phyloP scores from a whole-genome alignment of 768 basidiomycete species.

The Leccinum subgranulosum region DNA sequence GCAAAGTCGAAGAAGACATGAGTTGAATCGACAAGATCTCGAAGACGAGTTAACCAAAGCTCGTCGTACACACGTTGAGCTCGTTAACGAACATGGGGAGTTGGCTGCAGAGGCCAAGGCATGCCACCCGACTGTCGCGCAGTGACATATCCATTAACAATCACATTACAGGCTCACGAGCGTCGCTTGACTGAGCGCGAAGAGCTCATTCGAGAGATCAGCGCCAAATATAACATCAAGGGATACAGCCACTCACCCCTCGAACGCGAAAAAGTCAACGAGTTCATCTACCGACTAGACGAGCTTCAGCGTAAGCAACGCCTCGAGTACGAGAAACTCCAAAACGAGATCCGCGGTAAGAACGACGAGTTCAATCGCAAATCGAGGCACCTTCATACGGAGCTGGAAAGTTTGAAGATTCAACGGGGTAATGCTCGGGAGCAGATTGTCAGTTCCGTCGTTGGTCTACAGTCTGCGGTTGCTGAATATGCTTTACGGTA shows the following conservation, averaged over 20 bases:
- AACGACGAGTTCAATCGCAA: conserved; percentile 66
- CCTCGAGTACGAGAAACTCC: conserved; percentile 62
- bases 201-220: conserved; percentile 65
- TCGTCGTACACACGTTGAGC: conserved; percentile 51
- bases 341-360: conserved; percentile 57
- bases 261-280: conserved; percentile 65
- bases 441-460: conserved; percentile 47
- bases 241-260: conserved; percentile 72
- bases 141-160: not conserved
- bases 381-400: conserved; percentile 53
- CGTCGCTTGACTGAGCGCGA: conserved; percentile 70
- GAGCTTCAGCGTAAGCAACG: conserved; percentile 63
- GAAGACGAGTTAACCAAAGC: conserved; percentile 55
- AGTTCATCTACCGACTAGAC: conserved; percentile 66
- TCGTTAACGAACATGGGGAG: conserved; percentile 62
- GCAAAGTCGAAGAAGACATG: conserved; percentile 44
- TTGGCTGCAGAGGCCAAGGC: conserved; percentile 76
- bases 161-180: conserved; percentile 59
- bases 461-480: not conserved
- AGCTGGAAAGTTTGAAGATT: conserved; percentile 50
- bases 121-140: not conserved
- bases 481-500: conserved; percentile 19
- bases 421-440: conserved; percentile 50
- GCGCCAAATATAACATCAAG: conserved; percentile 64
- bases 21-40: conserved; percentile 54